Percentiles rank a stretch among this genome's conserved stretches.
These are phyloP conservation scores for Mycena chlorophos DNA, from an alignment of 768 basidiomycete species.

Conservation along the genomic window DNA sequence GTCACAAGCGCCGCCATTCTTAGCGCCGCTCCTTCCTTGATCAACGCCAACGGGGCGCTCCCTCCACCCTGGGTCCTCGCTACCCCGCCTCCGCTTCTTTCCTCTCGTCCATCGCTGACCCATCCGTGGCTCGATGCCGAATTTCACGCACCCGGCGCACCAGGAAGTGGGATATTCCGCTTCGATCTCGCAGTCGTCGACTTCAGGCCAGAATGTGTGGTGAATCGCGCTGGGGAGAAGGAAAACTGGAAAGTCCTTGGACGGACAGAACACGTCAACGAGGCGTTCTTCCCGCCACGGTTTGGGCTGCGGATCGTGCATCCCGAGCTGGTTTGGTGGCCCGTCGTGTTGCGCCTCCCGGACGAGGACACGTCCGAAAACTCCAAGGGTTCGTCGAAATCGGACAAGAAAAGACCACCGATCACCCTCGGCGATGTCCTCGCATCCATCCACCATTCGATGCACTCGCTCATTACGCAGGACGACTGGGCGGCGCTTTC, in stretches of 20 bases:
- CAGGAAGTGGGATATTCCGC: conserved; percentile 30
- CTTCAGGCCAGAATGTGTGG: conserved; percentile 4
- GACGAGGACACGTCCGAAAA: background rate
- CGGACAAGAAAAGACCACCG: conserved; percentile 1
- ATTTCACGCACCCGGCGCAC: background rate
- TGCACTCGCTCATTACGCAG: conserved; percentile 25
- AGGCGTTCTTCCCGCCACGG: conserved; percentile 40
- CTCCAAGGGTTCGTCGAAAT: background rate
- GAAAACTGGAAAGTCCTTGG: background rate
- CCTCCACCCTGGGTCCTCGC: background rate
- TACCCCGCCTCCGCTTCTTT: background rate
- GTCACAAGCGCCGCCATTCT: no score
- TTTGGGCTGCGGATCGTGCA: conserved; percentile 42
- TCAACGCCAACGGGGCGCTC: background rate
- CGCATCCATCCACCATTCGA: conserved; percentile 8
- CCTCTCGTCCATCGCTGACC: background rate
- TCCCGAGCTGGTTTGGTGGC: conserved; percentile 41
- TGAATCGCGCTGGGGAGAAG: background rate
- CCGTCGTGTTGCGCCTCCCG: conserved; percentile 35
- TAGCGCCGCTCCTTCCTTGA: no score
- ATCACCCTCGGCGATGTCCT: conserved; percentile 16
- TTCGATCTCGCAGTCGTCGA: conserved; percentile 39
- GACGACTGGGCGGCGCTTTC: conserved; percentile 34
- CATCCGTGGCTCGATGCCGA: conserved; percentile 34
- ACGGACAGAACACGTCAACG: conserved; percentile 31